phyloP scores from a whole-genome alignment of 192 early-diverging fungal species.

The Lunasporangiospora selenospora region DNA sequence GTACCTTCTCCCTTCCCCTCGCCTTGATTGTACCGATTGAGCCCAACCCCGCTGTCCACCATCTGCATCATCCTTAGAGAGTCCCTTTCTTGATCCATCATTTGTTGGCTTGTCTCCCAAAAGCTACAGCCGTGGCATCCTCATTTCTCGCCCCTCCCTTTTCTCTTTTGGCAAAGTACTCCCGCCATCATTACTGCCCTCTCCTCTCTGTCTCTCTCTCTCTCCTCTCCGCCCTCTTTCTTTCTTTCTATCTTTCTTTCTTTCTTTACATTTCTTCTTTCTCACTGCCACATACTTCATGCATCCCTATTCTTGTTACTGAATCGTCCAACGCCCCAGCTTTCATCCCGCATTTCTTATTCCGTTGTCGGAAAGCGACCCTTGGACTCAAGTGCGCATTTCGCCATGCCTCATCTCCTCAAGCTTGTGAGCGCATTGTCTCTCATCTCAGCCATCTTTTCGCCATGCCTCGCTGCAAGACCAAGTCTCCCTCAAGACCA shows the following conservation, averaged over 20 bases:
- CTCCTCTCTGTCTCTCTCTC: background rate
- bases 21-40: background rate
- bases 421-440: slow-evolving; percentile 29
- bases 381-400: no score
- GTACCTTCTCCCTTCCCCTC: background rate
- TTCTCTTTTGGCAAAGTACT: background rate
- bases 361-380: no score
- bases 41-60: background rate
- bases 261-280: background rate
- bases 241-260: background rate
- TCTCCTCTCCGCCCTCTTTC: background rate
- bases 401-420: no score
- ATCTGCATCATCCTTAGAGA: background rate
- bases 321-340: no score
- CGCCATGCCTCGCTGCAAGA: slow-evolving; percentile 2
- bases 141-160: no score
- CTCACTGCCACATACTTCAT: background rate
- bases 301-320: no score
- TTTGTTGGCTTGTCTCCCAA: background rate
- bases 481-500: slow-evolving; percentile 41
- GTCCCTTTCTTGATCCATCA: background rate
- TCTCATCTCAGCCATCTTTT: slow-evolving; percentile 9
- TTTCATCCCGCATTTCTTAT: no score
- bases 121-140: background rate
- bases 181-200: background rate